Percentiles rank a stretch among this genome's conserved stretches.
Evolutionary conservation across 208 protist genomes (phyloP).

Genomic region (Naegleria lovaniensis): DNA sequence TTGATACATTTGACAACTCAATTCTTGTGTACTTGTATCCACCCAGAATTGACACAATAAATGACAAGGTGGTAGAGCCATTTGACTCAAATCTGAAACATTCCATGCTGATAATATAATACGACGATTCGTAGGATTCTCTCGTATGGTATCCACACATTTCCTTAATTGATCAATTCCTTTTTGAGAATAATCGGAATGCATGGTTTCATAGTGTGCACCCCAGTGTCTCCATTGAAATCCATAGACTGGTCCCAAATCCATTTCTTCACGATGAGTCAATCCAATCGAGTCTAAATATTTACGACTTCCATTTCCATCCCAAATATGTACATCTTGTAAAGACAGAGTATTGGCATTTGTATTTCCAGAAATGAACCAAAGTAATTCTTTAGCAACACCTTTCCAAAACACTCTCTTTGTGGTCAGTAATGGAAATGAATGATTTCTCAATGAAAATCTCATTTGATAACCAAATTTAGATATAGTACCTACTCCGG

Average conservation of each 20-base stretch:
- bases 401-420: conserved; percentile 97
- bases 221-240: conserved; percentile 99
- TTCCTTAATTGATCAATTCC: conserved; percentile 90
- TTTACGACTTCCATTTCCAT: conserved; percentile 89
- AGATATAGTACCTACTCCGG: conserved; percentile 85
- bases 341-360: conserved; percentile 78
- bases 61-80: conserved; percentile 97
- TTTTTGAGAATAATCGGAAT: conserved; percentile 79
- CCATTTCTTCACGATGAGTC: conserved; percentile 78
- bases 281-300: conserved; percentile 90
- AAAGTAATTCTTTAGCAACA: conserved; percentile 93
- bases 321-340: conserved; percentile 93
- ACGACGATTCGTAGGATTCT: conserved; percentile 84
- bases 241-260: conserved; percentile 96
- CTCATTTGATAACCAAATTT: conserved; percentile 93
- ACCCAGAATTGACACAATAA: conserved; percentile 95
- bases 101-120: conserved; percentile 97
- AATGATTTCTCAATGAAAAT: conserved; percentile 82
- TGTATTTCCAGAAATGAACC: conserved; percentile 93
- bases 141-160: conserved; percentile 79
- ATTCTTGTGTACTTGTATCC: conserved; percentile 65
- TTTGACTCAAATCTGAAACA: conserved; percentile 76
- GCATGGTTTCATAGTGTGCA: conserved; percentile 71
- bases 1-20: conserved; percentile 88
- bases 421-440: conserved; percentile 92